Percentiles rank a stretch among this genome's conserved stretches.
phyloP scores from a whole-genome alignment of 441 rosid species.

The Euphorbia corollata region DNA sequence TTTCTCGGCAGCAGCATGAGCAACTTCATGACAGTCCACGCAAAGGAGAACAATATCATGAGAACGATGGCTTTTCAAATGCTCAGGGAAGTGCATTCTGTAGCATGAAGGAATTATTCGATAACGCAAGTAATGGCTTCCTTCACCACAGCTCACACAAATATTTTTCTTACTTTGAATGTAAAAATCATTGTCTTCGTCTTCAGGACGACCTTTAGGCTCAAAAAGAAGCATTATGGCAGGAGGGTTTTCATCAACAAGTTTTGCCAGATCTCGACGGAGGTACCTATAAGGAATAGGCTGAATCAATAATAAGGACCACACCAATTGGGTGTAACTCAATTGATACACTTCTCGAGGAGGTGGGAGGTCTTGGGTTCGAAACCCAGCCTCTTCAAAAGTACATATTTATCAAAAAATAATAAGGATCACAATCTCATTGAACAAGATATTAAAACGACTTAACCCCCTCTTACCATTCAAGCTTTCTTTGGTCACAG shows the following conservation, averaged over 20 bases:
- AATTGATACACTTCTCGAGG: no score
- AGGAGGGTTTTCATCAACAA: slow-evolving; percentile 68
- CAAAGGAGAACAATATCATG: slow-evolving; percentile 96
- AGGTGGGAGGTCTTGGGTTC: no score
- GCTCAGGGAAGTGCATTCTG: slow-evolving; percentile 96
- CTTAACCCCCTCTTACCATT: slow-evolving; percentile 53
- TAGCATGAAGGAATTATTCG: slow-evolving; percentile 93
- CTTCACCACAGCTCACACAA: slow-evolving; percentile 93
- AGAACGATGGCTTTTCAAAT: slow-evolving; percentile 93
- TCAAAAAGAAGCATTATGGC: slow-evolving; percentile 88
- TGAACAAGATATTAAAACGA: slow-evolving; percentile 12
- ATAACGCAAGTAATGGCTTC: slow-evolving; percentile 82
- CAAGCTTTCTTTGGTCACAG: slow-evolving; percentile 82
- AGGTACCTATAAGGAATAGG: slow-evolving; percentile 55
- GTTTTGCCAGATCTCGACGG: slow-evolving; percentile 68
- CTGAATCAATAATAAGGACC: slow-evolving; percentile 15
- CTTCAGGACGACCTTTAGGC: slow-evolving; percentile 97
- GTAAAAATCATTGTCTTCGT: slow-evolving; percentile 90
- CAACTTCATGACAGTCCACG: slow-evolving; percentile 92
- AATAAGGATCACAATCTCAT: slow-evolving; percentile 15
- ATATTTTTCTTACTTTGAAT: slow-evolving; percentile 89
- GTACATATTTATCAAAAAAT: no score
- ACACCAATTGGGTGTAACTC: no score
- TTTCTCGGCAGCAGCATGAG: slow-evolving; percentile 95
- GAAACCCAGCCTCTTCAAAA: no score